Evolutionary conservation across 768 basidiomycete genomes (phyloP).

Genomic region (Dioszegia aurantiaca): DNA sequence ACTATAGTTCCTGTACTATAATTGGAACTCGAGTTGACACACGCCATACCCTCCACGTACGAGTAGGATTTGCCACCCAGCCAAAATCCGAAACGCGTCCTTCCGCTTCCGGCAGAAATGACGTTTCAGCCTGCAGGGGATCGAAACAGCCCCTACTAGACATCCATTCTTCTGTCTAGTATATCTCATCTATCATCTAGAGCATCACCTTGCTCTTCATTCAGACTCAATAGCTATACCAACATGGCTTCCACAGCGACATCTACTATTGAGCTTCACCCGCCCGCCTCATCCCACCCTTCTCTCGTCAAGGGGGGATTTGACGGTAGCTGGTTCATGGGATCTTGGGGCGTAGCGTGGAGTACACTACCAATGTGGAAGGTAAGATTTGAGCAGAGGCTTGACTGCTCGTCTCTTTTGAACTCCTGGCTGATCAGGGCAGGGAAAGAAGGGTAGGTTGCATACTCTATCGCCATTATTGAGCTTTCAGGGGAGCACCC

Average conservation of each 20-base stretch:
- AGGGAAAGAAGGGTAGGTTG: constrained; percentile 51
- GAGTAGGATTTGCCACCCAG: neutral
- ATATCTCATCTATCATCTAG: too few relatives aligned
- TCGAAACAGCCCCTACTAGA: too few relatives aligned
- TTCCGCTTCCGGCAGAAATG: constrained; percentile 4
- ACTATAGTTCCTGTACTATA: too few relatives aligned
- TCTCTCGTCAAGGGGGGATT: constrained; percentile 33
- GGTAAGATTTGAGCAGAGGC: constrained; percentile 30
- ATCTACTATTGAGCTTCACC: constrained; percentile 26
- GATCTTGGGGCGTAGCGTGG: constrained; percentile 53
- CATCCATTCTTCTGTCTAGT: too few relatives aligned
- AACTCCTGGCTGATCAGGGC: too few relatives aligned
- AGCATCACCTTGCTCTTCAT: too few relatives aligned
- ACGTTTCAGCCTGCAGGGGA: neutral
- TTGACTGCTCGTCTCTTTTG: neutral
- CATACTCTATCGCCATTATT: neutral
- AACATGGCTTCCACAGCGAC: neutral
- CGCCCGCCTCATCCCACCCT: constrained; percentile 34
- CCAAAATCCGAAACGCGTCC: neutral
- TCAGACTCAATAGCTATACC: too few relatives aligned
- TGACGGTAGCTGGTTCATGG: constrained; percentile 46
- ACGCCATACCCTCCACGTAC: too few relatives aligned
- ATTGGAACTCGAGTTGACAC: too few relatives aligned
- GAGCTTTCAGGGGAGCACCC: too few relatives aligned
- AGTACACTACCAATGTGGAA: constrained; percentile 57